These are phyloP conservation scores for Phanerochaete carnosa DNA, from an alignment of 768 basidiomycete species.

Conservation along the genomic window DNA sequence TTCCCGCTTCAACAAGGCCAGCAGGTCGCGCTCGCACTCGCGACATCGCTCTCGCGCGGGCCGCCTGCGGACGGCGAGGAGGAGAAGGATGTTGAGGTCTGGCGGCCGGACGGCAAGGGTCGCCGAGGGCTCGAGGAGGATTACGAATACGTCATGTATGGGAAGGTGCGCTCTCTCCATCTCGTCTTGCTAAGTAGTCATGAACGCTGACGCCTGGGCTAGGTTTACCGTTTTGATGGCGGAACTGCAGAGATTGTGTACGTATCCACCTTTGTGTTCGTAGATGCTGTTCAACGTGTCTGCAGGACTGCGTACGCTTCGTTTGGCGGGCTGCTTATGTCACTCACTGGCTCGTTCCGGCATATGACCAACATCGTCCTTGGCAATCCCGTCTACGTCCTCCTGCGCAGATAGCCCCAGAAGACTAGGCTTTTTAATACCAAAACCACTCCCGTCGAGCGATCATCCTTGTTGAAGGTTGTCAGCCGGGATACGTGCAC, in stretches of 20 bases:
- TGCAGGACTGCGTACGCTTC: constrained; percentile 91
- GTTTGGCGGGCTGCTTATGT: constrained; percentile 94
- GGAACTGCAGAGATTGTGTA: constrained; percentile 83
- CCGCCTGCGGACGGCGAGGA: constrained; percentile 51
- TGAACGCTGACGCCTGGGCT: neutral
- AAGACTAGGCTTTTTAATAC: neutral
- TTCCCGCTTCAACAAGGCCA: constrained; percentile 70
- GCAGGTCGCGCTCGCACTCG: constrained; percentile 81
- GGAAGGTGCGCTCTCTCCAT: constrained; percentile 61
- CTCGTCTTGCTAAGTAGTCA: neutral
- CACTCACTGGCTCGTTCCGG: constrained; percentile 86
- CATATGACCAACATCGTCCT: constrained; percentile 91
- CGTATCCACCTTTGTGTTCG: constrained; percentile 28
- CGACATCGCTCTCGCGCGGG: constrained; percentile 70
- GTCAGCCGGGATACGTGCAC: too few relatives aligned
- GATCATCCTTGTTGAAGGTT: neutral
- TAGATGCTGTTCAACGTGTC: neutral
- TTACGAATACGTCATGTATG: constrained; percentile 99
- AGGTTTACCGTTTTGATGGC: constrained; percentile 98
- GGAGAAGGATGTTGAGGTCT: constrained; percentile 75
- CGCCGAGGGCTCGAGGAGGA: constrained; percentile 85
- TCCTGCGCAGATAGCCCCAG: constrained; percentile 66
- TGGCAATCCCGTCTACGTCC: constrained; percentile 87
- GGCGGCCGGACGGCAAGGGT: constrained; percentile 84
- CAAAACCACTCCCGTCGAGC: neutral